Percentiles rank a stretch among this genome's conserved stretches.
Conservation (phyloP, 2,329 filamentous ascomycete species). For the Neoascochyta sp. region DNA sequence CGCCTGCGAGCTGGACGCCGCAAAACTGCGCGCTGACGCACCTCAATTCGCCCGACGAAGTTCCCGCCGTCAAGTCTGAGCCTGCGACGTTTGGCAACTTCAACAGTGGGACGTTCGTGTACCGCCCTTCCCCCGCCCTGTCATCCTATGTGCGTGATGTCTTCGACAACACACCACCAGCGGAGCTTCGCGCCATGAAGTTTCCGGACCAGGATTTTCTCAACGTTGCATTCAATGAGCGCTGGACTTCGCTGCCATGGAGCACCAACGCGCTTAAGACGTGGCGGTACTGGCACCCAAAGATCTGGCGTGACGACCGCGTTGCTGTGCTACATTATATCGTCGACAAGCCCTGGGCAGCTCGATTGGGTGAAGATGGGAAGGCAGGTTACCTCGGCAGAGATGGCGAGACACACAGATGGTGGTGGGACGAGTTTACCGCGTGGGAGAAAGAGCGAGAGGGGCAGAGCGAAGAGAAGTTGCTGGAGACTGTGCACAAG, state of each 20-base stretch:
- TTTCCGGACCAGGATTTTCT: constrained; percentile 56
- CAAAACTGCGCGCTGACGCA: constrained; percentile 50
- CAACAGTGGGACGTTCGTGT: constrained; percentile 53
- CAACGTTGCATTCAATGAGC: constrained; percentile 46
- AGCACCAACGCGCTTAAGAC: constrained; percentile 54
- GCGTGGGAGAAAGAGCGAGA: constrained; percentile 39
- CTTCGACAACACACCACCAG: constrained; percentile 38
- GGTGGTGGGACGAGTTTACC: constrained; percentile 52
- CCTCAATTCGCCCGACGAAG: constrained; percentile 29
- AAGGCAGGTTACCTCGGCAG: constrained; percentile 48
- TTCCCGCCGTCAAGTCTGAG: constrained; percentile 32
- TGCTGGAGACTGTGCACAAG: constrained; percentile 15
- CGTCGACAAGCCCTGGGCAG: constrained; percentile 55
- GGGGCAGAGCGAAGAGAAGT: constrained; percentile 13
- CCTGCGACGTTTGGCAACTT: constrained; percentile 45
- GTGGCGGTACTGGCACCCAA: constrained; percentile 51
- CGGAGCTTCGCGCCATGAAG: constrained; percentile 42
- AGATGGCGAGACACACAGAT: constrained; percentile 51
- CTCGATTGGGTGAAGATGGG: constrained; percentile 41
- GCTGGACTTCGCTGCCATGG: constrained; percentile 48
- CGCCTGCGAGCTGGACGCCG: constrained; percentile 46
- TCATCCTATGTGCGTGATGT: constrained; percentile 41
- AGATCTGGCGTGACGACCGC: constrained; percentile 50
- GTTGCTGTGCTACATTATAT: constrained; percentile 53
- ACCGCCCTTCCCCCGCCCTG: constrained; percentile 42